Conservation (phyloP, 2,329 filamentous ascomycete genomes). For the Zalaria sp. region DNA sequence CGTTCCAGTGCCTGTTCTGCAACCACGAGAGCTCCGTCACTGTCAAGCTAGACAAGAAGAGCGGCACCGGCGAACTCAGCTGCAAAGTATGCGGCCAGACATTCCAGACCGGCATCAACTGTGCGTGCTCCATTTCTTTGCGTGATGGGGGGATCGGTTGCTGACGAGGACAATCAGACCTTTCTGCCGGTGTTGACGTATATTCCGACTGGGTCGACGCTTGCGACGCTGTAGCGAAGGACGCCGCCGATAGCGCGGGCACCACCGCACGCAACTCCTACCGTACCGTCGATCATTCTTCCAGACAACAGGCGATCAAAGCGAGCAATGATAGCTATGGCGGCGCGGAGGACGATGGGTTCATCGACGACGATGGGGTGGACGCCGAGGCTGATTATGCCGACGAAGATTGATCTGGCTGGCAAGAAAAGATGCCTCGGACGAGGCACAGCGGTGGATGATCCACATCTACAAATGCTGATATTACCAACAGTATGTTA, state of each 20-base stretch:
- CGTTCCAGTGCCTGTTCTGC: conserved; percentile 96
- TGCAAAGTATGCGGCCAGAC: conserved; percentile 91
- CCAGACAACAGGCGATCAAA: conserved; percentile 5
- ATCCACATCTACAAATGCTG: too few relatives aligned
- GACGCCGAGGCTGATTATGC: conserved; percentile 19
- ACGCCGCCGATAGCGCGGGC: conserved; percentile 19
- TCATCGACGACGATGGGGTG: conserved; percentile 21
- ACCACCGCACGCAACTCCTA: conserved; percentile 4
- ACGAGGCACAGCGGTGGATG: too few relatives aligned
- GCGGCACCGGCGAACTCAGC: conserved; percentile 66
- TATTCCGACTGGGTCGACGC: conserved; percentile 98
- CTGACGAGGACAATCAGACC: conserved; percentile 40
- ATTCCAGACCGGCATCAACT: conserved; percentile 88
- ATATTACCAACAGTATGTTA: too few relatives aligned
- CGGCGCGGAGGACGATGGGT: conserved; percentile 17
- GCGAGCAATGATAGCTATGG: conserved; percentile 10
- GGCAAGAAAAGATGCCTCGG: too few relatives aligned
- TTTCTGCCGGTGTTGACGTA: conserved; percentile 84
- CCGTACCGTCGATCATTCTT: conserved; percentile 5
- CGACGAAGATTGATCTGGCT: conserved; percentile 10
- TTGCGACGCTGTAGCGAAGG: conserved; percentile 58
- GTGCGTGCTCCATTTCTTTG: conserved; percentile 34
- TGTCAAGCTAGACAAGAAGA: conserved; percentile 89
- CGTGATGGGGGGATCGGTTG: background rate
- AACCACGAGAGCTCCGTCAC: conserved; percentile 90